Conservation (phyloP, 306 rosid species). For the Carpinus fangiana region DNA sequence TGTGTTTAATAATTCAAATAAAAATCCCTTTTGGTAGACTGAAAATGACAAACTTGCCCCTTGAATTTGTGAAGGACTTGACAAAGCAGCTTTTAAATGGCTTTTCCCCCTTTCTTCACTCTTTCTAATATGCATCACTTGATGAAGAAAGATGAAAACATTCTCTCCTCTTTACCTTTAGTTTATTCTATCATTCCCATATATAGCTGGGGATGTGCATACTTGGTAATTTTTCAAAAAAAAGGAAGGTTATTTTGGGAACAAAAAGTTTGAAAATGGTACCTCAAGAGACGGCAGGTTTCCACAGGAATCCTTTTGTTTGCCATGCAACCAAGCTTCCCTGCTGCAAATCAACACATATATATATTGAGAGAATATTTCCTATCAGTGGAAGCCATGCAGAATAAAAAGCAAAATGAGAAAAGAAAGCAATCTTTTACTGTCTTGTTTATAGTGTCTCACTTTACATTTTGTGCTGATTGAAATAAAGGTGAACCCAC, state of each 20-base stretch:
- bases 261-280: constrained; percentile 10
- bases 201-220: constrained; percentile 23
- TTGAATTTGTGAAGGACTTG: constrained; percentile 39
- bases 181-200: constrained; percentile 41
- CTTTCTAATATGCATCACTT: constrained; percentile 51
- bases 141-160: constrained; percentile 59
- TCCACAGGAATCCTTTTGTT: constrained; percentile 64
- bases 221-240: constrained; percentile 10
- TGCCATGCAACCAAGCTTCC: constrained; percentile 91
- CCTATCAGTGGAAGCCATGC: constrained; percentile 55
- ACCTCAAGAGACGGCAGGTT: constrained; percentile 69
- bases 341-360: constrained; percentile 60
- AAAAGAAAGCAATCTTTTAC: constrained; percentile 61
- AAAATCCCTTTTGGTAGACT: constrained; percentile 27
- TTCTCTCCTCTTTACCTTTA: constrained; percentile 45
- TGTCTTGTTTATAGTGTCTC: constrained; percentile 38
- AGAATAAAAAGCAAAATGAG: constrained; percentile 39
- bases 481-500: constrained; percentile 47
- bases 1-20: constrained; percentile 27
- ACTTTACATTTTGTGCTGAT: constrained; percentile 41
- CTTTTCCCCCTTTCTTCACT: constrained; percentile 39
- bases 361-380: constrained; percentile 33
- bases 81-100: constrained; percentile 64
- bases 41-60: constrained; percentile 54
- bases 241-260: constrained; percentile 30